These are phyloP conservation scores for Pyricularia sp. DNA, from an alignment of 2,329 filamentous ascomycete genomes.

Conservation along the genomic window DNA sequence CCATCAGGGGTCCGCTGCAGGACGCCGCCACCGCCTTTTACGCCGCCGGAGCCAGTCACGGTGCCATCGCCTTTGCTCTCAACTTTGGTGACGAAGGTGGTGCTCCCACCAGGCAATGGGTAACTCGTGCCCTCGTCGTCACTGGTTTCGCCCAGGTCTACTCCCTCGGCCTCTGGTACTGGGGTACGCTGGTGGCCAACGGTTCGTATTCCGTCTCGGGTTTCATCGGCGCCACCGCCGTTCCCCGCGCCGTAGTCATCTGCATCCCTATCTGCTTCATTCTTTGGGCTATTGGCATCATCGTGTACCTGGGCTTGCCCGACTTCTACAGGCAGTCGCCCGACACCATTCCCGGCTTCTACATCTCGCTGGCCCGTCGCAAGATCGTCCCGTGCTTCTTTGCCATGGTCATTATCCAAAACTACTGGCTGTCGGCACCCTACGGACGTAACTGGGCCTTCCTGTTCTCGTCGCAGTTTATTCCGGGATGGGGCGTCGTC, in stretches of 20 bases:
- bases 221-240: neutral
- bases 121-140: constrained; percentile 56
- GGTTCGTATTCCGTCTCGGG: neutral
- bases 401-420: constrained; percentile 52
- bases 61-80: neutral
- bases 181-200: constrained; percentile 44
- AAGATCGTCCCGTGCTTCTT: constrained; percentile 62
- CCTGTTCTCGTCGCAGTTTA: constrained; percentile 36
- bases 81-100: constrained; percentile 27
- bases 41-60: neutral
- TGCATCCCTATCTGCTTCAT: neutral
- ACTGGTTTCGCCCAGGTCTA: constrained; percentile 61
- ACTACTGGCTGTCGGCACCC: constrained; percentile 56
- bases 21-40: neutral
- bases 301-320: constrained; percentile 28
- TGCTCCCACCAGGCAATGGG: constrained; percentile 53
- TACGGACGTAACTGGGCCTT: constrained; percentile 61
- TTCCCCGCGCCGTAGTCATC: neutral
- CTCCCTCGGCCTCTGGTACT: constrained; percentile 56
- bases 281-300: constrained; percentile 18
- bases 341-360: constrained; percentile 56
- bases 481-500: neutral
- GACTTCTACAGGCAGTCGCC: constrained; percentile 36
- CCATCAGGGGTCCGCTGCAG: neutral
- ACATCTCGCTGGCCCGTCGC: constrained; percentile 48